Conservation (phyloP, 148 eudicot species). For the Polygonum aviculare region DNA sequence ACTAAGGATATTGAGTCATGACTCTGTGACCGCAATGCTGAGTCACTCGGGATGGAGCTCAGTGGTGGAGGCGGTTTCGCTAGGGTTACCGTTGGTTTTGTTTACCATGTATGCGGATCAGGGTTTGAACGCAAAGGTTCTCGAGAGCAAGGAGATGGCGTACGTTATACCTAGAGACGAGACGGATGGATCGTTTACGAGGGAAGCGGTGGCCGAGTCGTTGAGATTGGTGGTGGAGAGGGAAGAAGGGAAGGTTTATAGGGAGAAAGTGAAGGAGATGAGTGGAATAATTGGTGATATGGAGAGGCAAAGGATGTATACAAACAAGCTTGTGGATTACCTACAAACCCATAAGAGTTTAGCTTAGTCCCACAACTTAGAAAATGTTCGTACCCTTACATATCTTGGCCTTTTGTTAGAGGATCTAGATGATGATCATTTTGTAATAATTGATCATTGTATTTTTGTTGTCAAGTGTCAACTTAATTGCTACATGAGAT, state of each 20-base stretch:
- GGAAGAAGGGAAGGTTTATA: conserved; percentile 19
- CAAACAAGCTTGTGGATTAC: not conserved
- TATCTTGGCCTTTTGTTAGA: too few species aligned
- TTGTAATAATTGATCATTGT: too few species aligned
- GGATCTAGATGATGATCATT: too few species aligned
- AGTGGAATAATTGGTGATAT: conserved; percentile 21
- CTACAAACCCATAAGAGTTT: not conserved
- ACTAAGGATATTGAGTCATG: conserved; percentile 29
- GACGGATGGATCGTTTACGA: conserved; percentile 28
- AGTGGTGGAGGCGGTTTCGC: conserved; percentile 25
- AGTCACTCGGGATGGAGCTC: conserved; percentile 42
- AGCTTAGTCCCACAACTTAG: too few species aligned
- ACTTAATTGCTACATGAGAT: too few species aligned
- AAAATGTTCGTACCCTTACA: too few species aligned
- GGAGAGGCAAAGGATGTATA: not conserved
- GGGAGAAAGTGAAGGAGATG: conserved; percentile 31
- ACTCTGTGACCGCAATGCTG: conserved; percentile 37
- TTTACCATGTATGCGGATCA: conserved; percentile 25
- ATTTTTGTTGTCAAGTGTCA: too few species aligned
- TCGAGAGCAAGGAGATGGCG: conserved; percentile 25
- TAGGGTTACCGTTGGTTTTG: conserved; percentile 19
- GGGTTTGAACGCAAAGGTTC: conserved; percentile 22
- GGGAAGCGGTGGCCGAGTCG: conserved; percentile 27
- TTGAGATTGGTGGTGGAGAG: conserved; percentile 20
- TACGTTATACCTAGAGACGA: conserved; percentile 24